These are phyloP conservation scores for Skeletonema grethae DNA, from an alignment of 108 stramenopile species.

Conservation along the genomic window DNA sequence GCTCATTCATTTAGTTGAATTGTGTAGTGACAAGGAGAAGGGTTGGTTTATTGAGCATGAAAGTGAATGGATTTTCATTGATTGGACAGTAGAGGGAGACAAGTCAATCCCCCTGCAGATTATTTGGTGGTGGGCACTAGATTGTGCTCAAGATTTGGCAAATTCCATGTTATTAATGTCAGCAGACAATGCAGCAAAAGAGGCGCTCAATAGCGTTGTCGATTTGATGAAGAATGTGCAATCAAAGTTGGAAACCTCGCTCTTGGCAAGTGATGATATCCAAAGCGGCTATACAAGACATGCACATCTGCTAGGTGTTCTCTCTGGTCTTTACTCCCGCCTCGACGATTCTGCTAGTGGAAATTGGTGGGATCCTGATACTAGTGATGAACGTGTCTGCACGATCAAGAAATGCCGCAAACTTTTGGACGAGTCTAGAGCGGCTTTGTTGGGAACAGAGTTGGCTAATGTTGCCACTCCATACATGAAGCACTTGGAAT, in stretches of 20 bases:
- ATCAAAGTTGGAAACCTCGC: constrained; percentile 24
- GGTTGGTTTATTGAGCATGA: constrained; percentile 30
- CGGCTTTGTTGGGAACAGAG: constrained; percentile 13
- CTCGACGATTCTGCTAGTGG: constrained; percentile 39
- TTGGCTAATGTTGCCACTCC: constrained; percentile 32
- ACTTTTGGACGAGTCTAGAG: constrained; percentile 14
- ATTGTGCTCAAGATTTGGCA: constrained; percentile 26
- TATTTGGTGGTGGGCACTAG: constrained; percentile 52
- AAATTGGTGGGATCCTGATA: constrained; percentile 32
- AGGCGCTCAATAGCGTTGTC: constrained; percentile 2
- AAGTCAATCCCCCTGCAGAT: constrained; percentile 37
- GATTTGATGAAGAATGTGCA: not conserved
- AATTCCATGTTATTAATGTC: constrained; percentile 1
- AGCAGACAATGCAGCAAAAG: not conserved
- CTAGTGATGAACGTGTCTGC: constrained; percentile 22
- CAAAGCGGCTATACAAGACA: constrained; percentile 25
- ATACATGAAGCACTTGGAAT: constrained; percentile 45
- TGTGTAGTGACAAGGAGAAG: constrained; percentile 21
- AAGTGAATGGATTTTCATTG: constrained; percentile 45
- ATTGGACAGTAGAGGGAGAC: constrained; percentile 37
- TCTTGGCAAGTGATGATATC: constrained; percentile 17
- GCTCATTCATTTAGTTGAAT: constrained; percentile 16
- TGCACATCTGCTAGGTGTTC: constrained; percentile 34
- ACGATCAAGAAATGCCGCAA: constrained; percentile 9
- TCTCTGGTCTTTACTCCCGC: constrained; percentile 40